A percentile compares a stretch with the other conserved stretches of the same genome.
phyloP scores from a whole-genome alignment of 2,329 filamentous ascomycete genomes.

The Cadophora sp. region DNA sequence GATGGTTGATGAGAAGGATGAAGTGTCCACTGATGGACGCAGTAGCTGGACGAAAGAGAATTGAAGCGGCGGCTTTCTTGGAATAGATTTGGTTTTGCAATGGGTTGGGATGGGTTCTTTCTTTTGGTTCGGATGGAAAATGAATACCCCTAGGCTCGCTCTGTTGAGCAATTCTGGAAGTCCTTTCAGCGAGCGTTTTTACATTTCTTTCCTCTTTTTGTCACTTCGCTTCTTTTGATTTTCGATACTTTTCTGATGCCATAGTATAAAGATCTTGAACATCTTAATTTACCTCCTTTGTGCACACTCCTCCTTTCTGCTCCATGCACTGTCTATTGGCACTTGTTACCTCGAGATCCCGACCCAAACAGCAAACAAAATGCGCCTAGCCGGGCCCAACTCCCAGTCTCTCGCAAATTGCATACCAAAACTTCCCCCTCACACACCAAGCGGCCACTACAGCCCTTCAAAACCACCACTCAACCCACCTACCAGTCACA shows the following conservation, averaged over 20 bases:
- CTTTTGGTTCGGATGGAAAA: slow-evolving; percentile 7
- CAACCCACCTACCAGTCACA: too few species aligned
- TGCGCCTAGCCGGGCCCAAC: too few species aligned
- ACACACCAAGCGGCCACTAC: too few species aligned
- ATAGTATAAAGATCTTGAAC: background rate
- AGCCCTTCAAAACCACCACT: too few species aligned
- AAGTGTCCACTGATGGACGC: background rate
- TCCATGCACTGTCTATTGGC: too few species aligned
- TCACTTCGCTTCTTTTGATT: background rate
- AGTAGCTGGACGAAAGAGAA: background rate
- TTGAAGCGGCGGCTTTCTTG: background rate
- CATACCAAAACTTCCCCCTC: too few species aligned
- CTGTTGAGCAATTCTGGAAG: background rate
- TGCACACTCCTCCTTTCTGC: too few species aligned
- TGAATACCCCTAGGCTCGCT: background rate
- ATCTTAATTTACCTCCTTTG: too few species aligned
- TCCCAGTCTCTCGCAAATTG: too few species aligned
- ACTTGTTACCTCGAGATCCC: too few species aligned
- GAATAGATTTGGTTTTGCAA: background rate
- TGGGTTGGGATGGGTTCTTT: background rate
- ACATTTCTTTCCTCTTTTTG: background rate
- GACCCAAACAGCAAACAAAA: too few species aligned
- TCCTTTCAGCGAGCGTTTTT: slow-evolving; percentile 1
- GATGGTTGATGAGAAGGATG: slow-evolving; percentile 22
- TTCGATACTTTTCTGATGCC: background rate